Conservation (phyloP, 164 flowering plant species). For the Kingdonia uniflora region DNA sequence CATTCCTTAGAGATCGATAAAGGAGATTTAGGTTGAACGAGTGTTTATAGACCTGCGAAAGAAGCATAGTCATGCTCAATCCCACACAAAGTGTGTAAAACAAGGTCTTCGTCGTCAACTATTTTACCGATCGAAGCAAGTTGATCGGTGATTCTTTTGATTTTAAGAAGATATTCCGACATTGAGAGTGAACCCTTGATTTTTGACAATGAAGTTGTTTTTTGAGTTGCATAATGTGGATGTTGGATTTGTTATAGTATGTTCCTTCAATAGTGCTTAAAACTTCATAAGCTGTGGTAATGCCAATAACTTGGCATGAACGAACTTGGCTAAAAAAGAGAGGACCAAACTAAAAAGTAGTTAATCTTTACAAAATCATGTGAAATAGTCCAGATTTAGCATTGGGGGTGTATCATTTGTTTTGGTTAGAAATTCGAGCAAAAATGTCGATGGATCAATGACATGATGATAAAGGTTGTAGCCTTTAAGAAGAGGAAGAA, state of each 20-base stretch:
- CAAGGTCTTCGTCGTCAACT: background rate
- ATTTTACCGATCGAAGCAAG: background rate
- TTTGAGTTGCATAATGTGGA: background rate
- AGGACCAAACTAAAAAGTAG: too few species aligned
- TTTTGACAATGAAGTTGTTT: background rate
- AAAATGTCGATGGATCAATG: too few species aligned
- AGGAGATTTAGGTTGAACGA: too few species aligned
- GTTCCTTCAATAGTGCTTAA: background rate
- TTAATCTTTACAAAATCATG: too few species aligned
- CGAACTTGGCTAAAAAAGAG: background rate
- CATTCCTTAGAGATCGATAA: too few species aligned
- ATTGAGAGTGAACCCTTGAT: background rate
- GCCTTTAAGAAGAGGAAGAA: too few species aligned
- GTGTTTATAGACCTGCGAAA: too few species aligned
- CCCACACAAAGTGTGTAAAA: background rate
- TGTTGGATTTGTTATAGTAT: background rate
- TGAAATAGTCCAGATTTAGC: too few species aligned
- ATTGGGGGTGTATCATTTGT: too few species aligned
- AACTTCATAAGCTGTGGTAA: background rate
- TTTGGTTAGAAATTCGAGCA: too few species aligned
- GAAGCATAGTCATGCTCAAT: background rate
- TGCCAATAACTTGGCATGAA: background rate
- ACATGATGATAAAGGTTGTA: too few species aligned
- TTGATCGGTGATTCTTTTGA: background rate
- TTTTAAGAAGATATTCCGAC: background rate